Evolutionary conservation across 768 basidiomycete species (phyloP).

Genomic region (Melanogaster broomeanus): DNA sequence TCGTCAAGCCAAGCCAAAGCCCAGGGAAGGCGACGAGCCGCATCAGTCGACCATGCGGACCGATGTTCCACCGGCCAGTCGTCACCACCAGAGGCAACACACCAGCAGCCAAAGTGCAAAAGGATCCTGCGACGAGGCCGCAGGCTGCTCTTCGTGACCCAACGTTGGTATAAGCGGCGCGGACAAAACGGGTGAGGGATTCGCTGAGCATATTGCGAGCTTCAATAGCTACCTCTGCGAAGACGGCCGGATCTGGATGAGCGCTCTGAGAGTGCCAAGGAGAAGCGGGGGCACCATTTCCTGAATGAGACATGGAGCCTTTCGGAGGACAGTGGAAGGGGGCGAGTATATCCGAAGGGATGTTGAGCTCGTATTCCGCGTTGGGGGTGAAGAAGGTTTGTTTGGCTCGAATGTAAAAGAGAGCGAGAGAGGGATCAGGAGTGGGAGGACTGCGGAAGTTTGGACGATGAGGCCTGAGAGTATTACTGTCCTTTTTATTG

Average conservation of each 20-base stretch:
- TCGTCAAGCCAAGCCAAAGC: constrained; percentile 66
- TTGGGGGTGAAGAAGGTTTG: constrained; percentile 79
- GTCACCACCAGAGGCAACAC: constrained; percentile 56
- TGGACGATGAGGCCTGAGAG: constrained; percentile 35
- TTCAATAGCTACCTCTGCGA: constrained; percentile 59
- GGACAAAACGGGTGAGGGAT: constrained; percentile 65
- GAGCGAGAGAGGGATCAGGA: constrained; percentile 57
- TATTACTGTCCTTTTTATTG: constrained; percentile 44
- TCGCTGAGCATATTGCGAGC: constrained; percentile 59
- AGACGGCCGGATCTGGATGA: constrained; percentile 68
- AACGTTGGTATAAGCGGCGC: constrained; percentile 66
- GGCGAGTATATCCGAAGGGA: constrained; percentile 65
- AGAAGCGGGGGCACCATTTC: constrained; percentile 7
- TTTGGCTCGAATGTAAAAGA: constrained; percentile 79
- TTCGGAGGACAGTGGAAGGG: constrained; percentile 51
- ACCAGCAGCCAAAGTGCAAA: constrained; percentile 49
- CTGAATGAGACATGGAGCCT: constrained; percentile 22
- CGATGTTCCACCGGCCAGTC: constrained; percentile 34
- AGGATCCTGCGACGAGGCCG: constrained; percentile 63
- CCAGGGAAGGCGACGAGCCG: constrained; percentile 65
- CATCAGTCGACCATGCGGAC: constrained; percentile 47
- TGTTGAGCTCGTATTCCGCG: constrained; percentile 69
- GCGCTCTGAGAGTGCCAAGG: constrained; percentile 31
- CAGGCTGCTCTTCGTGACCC: constrained; percentile 70
- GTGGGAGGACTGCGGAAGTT: constrained; percentile 32